Conservation (phyloP, 192 early-diverging fungal species). For the Entomortierella chlamydospora region DNA sequence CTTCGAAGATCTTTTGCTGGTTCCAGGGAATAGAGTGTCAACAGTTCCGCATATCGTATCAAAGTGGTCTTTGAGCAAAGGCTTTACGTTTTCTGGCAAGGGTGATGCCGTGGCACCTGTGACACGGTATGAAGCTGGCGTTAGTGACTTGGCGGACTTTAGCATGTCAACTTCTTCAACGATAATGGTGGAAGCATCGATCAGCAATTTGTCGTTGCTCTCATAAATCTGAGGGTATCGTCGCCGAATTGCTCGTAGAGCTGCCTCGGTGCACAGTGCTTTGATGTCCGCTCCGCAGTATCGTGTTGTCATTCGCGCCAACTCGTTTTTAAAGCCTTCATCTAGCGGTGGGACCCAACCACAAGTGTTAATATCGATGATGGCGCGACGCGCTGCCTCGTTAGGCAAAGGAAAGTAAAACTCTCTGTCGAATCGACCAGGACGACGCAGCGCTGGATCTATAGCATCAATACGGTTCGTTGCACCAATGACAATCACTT, state of each 20-base stretch:
- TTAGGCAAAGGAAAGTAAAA: constrained; percentile 76
- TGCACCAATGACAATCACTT: constrained; percentile 83
- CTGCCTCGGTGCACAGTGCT: constrained; percentile 79
- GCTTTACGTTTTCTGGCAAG: constrained; percentile 53
- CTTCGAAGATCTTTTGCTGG: constrained; percentile 7
- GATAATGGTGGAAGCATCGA: constrained; percentile 60
- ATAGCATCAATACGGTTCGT: constrained; percentile 82
- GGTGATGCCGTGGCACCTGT: constrained; percentile 56
- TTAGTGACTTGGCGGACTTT: constrained; percentile 55
- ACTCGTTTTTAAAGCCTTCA: constrained; percentile 55
- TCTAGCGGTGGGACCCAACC: constrained; percentile 65
- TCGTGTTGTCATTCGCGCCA: constrained; percentile 69
- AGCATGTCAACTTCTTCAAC: constrained; percentile 71
- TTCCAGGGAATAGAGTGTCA: constrained; percentile 23
- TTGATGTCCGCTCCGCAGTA: constrained; percentile 79
- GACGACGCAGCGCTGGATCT: constrained; percentile 80
- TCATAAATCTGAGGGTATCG: constrained; percentile 79
- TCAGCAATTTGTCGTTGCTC: constrained; percentile 60
- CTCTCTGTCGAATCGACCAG: constrained; percentile 80
- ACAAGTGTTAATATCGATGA: constrained; percentile 70
- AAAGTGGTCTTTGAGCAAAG: constrained; percentile 51
- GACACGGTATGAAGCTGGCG: constrained; percentile 59
- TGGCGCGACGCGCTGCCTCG: constrained; percentile 66
- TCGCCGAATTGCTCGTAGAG: constrained; percentile 72
- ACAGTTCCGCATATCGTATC: constrained; percentile 16